Base-by-base conservation (phyloP, 768 basidiomycete genomes). In the Amanita molliuscula region DNA sequence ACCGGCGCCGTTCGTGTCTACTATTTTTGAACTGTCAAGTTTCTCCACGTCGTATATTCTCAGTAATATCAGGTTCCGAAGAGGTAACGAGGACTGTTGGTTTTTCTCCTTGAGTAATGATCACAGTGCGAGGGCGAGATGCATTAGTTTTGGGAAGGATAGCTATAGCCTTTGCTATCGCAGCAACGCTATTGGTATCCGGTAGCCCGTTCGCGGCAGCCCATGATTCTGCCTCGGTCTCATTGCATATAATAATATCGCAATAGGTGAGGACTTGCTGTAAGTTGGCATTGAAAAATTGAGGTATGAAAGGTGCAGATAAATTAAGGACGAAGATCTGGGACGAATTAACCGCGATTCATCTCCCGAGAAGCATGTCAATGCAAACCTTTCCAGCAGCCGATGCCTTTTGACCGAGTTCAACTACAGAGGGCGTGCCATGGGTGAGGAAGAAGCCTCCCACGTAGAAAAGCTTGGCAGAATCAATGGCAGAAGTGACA, bases 401-500 rank as follows among this genome's bases (percentile, higher is more conserved):
- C 7, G 87, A 78, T 3, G 90, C 86, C 55, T 84, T 82, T 64
- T 85, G 81, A 66, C 84, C 81, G 53, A 98, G 69, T 59, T 83
- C 73, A 34, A 89, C 66, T 44, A 80, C 81, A 50, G 78, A 75
- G 49, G 81, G 79, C 50, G 77, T 63, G 40, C 96, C 95, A 62
- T 99, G 95, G 15, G 95, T 95, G 52, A 98, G 77, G 82, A 99
- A 97, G 74, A 85, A 99, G 6, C 95, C 95, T 61, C 92, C 95
- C 53, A 97, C 81, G 71, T 99, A 99, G 75, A 78, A 96, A 63
- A 78, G 77, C 62, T 87, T 83, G 52, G 94, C 95, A 41, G 71
- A 75, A 4, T 88, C 76, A 60, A 98, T 73, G 56, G 92, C 71
- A 28, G 82, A 76, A 23, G 87, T 82, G 55, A 98, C 81, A 47